A percentile compares a stretch with the other conserved stretches of the same genome.
phyloP scores from a whole-genome alignment of 1,139 yeast species.

The Debaryomyces subglobosus region DNA sequence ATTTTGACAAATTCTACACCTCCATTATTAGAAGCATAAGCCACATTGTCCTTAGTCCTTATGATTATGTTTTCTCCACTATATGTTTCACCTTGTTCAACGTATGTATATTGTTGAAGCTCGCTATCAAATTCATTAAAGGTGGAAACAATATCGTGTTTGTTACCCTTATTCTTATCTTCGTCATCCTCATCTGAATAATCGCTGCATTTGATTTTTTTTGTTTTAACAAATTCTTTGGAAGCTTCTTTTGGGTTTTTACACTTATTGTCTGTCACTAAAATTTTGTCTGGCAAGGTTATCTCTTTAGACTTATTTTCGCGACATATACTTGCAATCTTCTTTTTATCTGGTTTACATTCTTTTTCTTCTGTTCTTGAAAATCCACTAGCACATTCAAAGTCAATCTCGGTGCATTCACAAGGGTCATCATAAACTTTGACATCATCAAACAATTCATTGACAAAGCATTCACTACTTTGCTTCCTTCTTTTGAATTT shows the following conservation, averaged over 20 bases:
- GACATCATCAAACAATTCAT: constrained; percentile 61
- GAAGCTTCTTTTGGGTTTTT: constrained; percentile 30
- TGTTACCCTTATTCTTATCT: constrained; percentile 28
- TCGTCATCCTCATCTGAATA: constrained; percentile 33
- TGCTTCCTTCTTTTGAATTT: constrained; percentile 68
- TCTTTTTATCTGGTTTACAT: constrained; percentile 57
- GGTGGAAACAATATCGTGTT: constrained; percentile 22
- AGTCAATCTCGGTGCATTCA: constrained; percentile 65
- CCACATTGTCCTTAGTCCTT: constrained; percentile 52
- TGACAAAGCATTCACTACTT: constrained; percentile 69
- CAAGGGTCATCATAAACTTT: constrained; percentile 61
- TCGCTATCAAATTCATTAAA: constrained; percentile 42
- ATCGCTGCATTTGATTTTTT: constrained; percentile 37
- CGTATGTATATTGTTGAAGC: constrained; percentile 59
- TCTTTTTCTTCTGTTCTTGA: constrained; percentile 38
- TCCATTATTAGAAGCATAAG: constrained; percentile 76
- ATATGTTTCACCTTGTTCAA: constrained; percentile 43
- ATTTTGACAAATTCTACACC: constrained; percentile 62
- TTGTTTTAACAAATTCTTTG: constrained; percentile 28
- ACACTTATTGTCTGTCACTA: constrained; percentile 55
- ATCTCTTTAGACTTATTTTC: constrained; percentile 24
- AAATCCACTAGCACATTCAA: constrained; percentile 74
- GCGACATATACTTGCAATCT: constrained; percentile 32
- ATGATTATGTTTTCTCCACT: constrained; percentile 75
- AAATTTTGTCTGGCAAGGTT: constrained; percentile 40